Evolutionary conservation across 495 filamentous ascomycete genomes (phyloP).

Genomic region (Hypoxylon intermedium): DNA sequence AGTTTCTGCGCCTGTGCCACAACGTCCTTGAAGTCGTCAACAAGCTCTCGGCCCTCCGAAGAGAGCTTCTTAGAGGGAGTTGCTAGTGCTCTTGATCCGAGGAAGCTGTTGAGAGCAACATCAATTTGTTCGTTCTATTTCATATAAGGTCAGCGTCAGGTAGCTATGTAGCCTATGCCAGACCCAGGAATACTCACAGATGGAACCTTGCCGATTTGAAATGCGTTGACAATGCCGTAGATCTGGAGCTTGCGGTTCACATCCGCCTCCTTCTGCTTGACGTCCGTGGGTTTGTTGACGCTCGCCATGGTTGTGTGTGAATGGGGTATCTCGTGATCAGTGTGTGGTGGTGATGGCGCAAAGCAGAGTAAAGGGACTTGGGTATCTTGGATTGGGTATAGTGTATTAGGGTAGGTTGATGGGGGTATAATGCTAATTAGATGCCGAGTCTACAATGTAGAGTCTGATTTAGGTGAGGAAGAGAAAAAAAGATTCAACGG

Average conservation of each 20-base stretch:
- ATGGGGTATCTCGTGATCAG: conserved; percentile 11
- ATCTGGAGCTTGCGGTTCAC: conserved; percentile 94
- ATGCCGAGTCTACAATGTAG: neutral
- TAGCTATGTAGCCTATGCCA: neutral
- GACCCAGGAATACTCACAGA: conserved; percentile 66
- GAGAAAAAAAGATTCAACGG: neutral
- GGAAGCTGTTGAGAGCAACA: conserved; percentile 84
- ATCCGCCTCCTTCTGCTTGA: conserved; percentile 67
- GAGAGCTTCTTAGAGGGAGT: conserved; percentile 82
- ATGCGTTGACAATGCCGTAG: conserved; percentile 89
- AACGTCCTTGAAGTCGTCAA: conserved; percentile 79
- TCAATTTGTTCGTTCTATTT: conserved; percentile 89
- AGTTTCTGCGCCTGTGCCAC: conserved; percentile 88
- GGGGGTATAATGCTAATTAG: conserved; percentile 10
- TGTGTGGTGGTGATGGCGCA: neutral
- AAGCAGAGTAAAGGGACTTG: conserved; percentile 6
- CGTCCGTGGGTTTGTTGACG: conserved; percentile 71
- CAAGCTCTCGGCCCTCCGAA: conserved; percentile 75
- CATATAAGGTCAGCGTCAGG: conserved; percentile 40
- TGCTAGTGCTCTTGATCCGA: conserved; percentile 69
- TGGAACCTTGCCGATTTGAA: conserved; percentile 87
- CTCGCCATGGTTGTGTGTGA: conserved; percentile 37
- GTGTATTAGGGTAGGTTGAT: conserved; percentile 1
- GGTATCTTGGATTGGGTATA: conserved; percentile 21
- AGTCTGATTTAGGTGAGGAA: conserved; percentile 4